Conservation (phyloP, 2,329 filamentous ascomycete species). For the Alternaria atra region DNA sequence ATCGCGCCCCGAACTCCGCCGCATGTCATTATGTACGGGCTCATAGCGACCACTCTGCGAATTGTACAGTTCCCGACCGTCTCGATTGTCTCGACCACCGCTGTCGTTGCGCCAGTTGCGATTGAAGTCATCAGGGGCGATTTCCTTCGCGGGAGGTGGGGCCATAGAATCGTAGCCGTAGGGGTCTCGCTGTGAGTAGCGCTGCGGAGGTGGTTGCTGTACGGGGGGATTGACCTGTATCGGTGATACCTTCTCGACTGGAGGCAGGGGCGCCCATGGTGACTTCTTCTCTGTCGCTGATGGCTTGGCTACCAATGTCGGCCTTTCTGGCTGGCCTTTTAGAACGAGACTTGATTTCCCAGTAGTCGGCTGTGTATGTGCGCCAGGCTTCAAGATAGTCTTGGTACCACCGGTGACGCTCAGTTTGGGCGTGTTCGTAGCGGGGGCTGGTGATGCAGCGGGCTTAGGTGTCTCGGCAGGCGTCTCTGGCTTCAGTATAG, state of each 20-base stretch:
- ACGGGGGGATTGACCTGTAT: conserved; percentile 65
- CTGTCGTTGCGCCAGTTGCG: conserved; percentile 81
- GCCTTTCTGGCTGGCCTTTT: conserved; percentile 74
- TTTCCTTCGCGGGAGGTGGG: conserved; percentile 74
- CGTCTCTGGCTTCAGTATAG: conserved; percentile 32
- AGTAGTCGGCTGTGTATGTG: conserved; percentile 43
- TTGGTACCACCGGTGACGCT: conserved; percentile 53
- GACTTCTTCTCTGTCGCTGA: conserved; percentile 80
- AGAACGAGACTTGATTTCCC: conserved; percentile 66
- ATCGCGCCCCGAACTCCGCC: conserved; percentile 72
- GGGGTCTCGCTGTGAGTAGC: conserved; percentile 65
- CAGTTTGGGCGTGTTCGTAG: conserved; percentile 46
- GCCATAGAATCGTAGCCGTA: conserved; percentile 64
- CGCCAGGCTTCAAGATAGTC: conserved; percentile 61
- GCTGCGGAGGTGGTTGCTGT: conserved; percentile 55
- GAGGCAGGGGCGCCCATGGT: conserved; percentile 88
- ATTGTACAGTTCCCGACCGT: conserved; percentile 81
- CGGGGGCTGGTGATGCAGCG: conserved; percentile 21
- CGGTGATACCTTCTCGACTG: conserved; percentile 82
- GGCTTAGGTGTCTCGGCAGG: conserved; percentile 53
- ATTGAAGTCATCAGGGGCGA: conserved; percentile 93
- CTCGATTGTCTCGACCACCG: conserved; percentile 62
- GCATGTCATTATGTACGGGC: conserved; percentile 74
- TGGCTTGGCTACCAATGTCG: conserved; percentile 76
- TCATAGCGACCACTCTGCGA: conserved; percentile 96